phyloP scores from a whole-genome alignment of 2,329 filamentous ascomycete genomes.

The Colletotrichum sp. region DNA sequence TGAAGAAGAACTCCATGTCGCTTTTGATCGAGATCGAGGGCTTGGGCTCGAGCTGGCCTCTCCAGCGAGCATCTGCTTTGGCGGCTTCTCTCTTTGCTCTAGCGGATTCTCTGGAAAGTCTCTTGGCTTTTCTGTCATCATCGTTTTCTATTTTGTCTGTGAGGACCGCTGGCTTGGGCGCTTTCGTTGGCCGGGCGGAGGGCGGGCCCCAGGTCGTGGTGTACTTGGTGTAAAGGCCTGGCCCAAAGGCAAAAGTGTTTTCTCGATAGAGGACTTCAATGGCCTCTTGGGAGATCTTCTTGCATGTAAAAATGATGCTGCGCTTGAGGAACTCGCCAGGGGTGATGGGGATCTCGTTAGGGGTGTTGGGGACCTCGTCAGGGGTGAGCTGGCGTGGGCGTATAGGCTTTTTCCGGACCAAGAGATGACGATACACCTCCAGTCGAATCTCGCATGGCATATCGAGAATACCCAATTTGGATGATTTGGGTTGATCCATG shows the following conservation, averaged over 20 bases:
- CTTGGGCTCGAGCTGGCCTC: neutral
- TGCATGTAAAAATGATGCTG: neutral
- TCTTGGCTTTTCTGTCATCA: rapidly evolving
- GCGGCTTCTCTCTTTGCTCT: neutral
- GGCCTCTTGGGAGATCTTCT: neutral
- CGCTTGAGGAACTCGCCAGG: neutral
- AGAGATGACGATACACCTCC: neutral
- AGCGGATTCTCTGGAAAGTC: neutral
- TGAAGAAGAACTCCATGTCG: neutral
- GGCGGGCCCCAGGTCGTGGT: neutral
- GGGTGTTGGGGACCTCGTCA: neutral
- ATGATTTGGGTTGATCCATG: neutral
- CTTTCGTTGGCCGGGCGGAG: neutral
- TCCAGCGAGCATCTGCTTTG: neutral
- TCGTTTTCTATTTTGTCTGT: neutral
- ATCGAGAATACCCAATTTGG: neutral
- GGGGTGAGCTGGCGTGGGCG: neutral
- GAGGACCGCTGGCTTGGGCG: neutral
- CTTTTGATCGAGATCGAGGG: neutral
- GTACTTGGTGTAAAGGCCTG: neutral
- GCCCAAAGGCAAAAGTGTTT: neutral
- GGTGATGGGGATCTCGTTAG: neutral
- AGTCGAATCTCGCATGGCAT: neutral
- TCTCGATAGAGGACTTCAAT: neutral
- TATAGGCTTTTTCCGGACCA: neutral